phyloP scores from a whole-genome alignment of 2,329 filamentous ascomycete species.

The Sordariomycetes sp. region DNA sequence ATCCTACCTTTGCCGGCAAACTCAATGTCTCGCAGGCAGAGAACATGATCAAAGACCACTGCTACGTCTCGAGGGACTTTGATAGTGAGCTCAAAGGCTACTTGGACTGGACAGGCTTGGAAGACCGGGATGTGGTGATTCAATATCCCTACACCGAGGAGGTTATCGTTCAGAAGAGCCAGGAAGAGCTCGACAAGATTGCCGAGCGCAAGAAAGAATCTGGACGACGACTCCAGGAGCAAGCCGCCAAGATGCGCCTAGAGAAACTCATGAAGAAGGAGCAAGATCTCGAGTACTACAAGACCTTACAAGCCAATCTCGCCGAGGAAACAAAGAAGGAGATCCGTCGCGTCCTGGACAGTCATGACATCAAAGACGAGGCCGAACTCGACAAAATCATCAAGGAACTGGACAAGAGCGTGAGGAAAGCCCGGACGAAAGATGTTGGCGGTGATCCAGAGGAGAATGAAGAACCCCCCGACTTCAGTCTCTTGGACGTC shows the following conservation, averaged over 20 bases:
- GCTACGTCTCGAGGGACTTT: slow-evolving; percentile 80
- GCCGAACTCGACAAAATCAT: slow-evolving; percentile 74
- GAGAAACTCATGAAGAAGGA: slow-evolving; percentile 95
- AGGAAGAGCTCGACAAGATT: slow-evolving; percentile 83
- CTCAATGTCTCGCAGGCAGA: slow-evolving; percentile 82
- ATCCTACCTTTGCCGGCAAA: slow-evolving; percentile 80
- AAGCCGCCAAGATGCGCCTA: slow-evolving; percentile 93
- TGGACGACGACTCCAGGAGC: slow-evolving; percentile 82
- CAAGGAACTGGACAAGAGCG: slow-evolving; percentile 81
- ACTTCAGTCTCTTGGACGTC: slow-evolving; percentile 80
- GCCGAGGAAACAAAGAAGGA: slow-evolving; percentile 83
- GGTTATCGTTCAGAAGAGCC: slow-evolving; percentile 80
- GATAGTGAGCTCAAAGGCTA: slow-evolving; percentile 67
- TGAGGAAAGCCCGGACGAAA: slow-evolving; percentile 85
- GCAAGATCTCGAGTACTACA: slow-evolving; percentile 89
- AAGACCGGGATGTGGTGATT: slow-evolving; percentile 79
- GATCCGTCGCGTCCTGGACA: slow-evolving; percentile 73
- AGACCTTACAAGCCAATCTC: slow-evolving; percentile 66
- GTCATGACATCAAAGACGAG: slow-evolving; percentile 89
- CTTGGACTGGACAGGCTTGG: slow-evolving; percentile 84
- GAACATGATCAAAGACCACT: slow-evolving; percentile 78
- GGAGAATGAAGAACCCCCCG: slow-evolving; percentile 67
- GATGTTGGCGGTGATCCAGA: slow-evolving; percentile 78
- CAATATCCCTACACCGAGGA: slow-evolving; percentile 95
- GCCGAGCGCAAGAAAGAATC: slow-evolving; percentile 95